A percentile compares a stretch with the other conserved stretches of the same genome.
Evolutionary conservation across 2,329 filamentous ascomycete species (phyloP).

Genomic region (Aureobasidium sp.): DNA sequence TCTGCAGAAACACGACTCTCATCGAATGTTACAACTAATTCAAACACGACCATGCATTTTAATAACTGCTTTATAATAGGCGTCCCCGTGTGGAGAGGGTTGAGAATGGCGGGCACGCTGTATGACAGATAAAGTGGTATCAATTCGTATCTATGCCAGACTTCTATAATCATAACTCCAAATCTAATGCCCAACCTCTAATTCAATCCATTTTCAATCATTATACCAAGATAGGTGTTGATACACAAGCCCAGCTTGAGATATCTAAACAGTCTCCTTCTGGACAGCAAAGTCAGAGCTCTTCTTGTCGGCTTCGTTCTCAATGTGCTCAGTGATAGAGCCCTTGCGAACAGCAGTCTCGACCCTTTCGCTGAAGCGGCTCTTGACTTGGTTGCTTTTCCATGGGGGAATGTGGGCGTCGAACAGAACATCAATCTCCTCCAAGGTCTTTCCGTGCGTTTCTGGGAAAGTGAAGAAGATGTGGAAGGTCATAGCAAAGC

Average conservation of each 20-base stretch:
- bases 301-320: slow-evolving; percentile 12
- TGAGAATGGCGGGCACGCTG: background rate
- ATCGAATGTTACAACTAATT: background rate
- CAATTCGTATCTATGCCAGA: background rate
- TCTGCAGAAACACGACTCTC: background rate
- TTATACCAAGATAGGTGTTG: background rate
- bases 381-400: slow-evolving; percentile 23
- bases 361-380: slow-evolving; percentile 11
- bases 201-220: background rate
- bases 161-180: background rate
- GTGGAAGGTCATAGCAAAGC: slow-evolving; percentile 37
- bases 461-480: slow-evolving; percentile 37
- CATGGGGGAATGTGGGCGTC: slow-evolving; percentile 24
- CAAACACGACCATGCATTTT: background rate
- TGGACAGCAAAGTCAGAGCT: background rate
- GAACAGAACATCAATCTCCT: slow-evolving; percentile 33
- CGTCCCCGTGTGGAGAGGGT: background rate
- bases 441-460: slow-evolving; percentile 28
- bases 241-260: background rate
- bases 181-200: background rate
- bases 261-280: background rate
- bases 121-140: background rate
- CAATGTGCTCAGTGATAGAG: background rate
- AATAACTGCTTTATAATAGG: background rate
- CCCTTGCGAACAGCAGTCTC: slow-evolving; percentile 3